Evolutionary conservation across 2,329 filamentous ascomycete species (phyloP).

Genomic region (Cercospora canescens): DNA sequence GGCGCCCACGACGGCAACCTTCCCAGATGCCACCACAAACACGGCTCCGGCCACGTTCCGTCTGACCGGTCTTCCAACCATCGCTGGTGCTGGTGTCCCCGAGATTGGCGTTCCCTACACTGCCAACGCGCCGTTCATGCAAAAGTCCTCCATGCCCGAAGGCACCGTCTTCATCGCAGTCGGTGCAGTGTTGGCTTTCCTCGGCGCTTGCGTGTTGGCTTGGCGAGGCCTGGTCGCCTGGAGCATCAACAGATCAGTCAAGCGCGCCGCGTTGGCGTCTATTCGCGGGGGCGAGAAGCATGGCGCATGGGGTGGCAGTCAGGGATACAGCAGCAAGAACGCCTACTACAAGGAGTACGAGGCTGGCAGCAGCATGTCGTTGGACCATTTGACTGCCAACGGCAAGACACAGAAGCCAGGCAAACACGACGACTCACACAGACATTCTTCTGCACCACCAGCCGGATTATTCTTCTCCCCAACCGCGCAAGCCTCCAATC

Average conservation of each 20-base stretch:
- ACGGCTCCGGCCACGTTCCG: slow-evolving; percentile 29
- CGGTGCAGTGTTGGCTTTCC: slow-evolving; percentile 80
- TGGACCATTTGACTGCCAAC: slow-evolving; percentile 51
- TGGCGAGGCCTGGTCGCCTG: slow-evolving; percentile 90
- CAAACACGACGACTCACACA: slow-evolving; percentile 27
- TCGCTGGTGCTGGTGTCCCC: slow-evolving; percentile 62
- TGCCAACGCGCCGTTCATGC: slow-evolving; percentile 85
- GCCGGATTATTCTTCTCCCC: slow-evolving; percentile 92
- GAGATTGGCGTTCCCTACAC: slow-evolving; percentile 79
- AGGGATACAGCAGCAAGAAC: slow-evolving; percentile 19
- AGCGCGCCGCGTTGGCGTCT: slow-evolving; percentile 76
- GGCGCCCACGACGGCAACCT: slow-evolving; percentile 9
- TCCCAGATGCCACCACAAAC: slow-evolving; percentile 26
- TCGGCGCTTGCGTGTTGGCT: slow-evolving; percentile 76
- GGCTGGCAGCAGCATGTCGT: slow-evolving; percentile 56
- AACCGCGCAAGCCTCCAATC: slow-evolving; percentile 65
- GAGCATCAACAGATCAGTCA: slow-evolving; percentile 88
- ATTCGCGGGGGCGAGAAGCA: slow-evolving; percentile 45
- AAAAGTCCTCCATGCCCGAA: slow-evolving; percentile 78
- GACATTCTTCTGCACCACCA: slow-evolving; percentile 54
- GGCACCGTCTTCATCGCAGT: slow-evolving; percentile 97
- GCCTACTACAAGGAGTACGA: slow-evolving; percentile 45
- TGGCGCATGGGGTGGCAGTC: slow-evolving; percentile 35
- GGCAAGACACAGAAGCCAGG: slow-evolving; percentile 40
- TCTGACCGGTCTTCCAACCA: slow-evolving; percentile 51